Evolutionary conservation across 805 yeast species (phyloP).

Genomic region (Saturnispora besseyi): DNA sequence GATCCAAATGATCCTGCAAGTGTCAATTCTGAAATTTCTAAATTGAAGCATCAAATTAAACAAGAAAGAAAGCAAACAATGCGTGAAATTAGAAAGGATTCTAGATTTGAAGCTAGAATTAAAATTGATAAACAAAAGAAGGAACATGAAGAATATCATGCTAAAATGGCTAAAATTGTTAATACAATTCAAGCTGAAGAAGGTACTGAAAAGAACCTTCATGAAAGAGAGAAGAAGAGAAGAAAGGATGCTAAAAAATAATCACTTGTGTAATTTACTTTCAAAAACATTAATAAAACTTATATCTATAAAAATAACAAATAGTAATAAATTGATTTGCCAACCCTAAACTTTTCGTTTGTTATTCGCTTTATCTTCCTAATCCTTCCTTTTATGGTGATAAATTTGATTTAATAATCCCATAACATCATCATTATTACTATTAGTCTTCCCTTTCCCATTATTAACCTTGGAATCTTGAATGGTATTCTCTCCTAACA

Average conservation of each 20-base stretch:
- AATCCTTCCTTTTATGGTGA: slow-evolving; percentile 6
- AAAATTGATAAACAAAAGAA: slow-evolving; percentile 69
- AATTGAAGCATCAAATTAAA: slow-evolving; percentile 78
- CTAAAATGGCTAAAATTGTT: slow-evolving; percentile 79
- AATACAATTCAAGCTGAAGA: slow-evolving; percentile 86
- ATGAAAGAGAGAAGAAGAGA: slow-evolving; percentile 73
- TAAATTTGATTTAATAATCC: slow-evolving; percentile 79
- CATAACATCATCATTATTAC: slow-evolving; percentile 16
- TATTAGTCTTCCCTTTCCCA: slow-evolving; percentile 13
- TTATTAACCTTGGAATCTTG: slow-evolving; percentile 8
- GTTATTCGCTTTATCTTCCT: background rate
- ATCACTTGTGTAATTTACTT: background rate
- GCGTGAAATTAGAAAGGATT: slow-evolving; percentile 85
- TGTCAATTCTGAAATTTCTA: slow-evolving; percentile 71
- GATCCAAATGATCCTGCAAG: slow-evolving; percentile 62
- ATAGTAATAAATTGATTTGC: background rate
- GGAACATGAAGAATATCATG: slow-evolving; percentile 71
- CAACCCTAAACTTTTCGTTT: background rate
- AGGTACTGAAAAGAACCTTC: slow-evolving; percentile 89
- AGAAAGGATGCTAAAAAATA: slow-evolving; percentile 33
- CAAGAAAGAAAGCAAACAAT: slow-evolving; percentile 82
- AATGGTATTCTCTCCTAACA: slow-evolving; percentile 38
- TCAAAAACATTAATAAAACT: background rate
- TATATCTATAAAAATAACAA: background rate
- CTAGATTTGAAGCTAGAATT: slow-evolving; percentile 80